These are phyloP conservation scores for Leccinum obscurum DNA, from an alignment of 768 basidiomycete species.

Conservation along the genomic window DNA sequence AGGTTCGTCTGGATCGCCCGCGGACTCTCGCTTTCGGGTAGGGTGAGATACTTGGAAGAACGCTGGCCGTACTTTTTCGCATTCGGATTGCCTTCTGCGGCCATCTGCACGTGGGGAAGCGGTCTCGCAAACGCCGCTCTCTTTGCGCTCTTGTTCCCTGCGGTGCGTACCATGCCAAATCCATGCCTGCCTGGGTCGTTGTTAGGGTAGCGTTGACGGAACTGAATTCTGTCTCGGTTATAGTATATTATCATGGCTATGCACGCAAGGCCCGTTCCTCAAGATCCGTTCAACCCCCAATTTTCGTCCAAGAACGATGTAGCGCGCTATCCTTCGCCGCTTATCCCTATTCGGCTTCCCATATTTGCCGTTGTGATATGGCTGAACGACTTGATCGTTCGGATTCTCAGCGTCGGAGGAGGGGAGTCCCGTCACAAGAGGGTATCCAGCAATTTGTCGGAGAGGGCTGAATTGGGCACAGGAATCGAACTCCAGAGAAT, in stretches of 20 bases:
- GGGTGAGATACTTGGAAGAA: slow-evolving; percentile 79
- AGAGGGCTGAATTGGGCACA: slow-evolving; percentile 63
- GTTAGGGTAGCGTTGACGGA: slow-evolving; percentile 1
- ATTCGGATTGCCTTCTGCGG: slow-evolving; percentile 78
- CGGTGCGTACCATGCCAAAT: slow-evolving; percentile 45
- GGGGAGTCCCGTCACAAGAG: slow-evolving; percentile 26
- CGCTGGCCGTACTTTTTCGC: slow-evolving; percentile 88
- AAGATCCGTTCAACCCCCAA: slow-evolving; percentile 71
- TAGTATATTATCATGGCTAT: slow-evolving; percentile 87
- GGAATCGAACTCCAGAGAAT: slow-evolving; percentile 30
- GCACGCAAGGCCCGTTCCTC: slow-evolving; percentile 70
- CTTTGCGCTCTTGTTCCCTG: slow-evolving; percentile 81
- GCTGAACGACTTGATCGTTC: slow-evolving; percentile 71
- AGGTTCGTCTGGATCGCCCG: slow-evolving; percentile 82
- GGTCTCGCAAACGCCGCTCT: slow-evolving; percentile 78
- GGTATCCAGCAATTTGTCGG: slow-evolving; percentile 49
- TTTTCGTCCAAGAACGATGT: slow-evolving; percentile 36
- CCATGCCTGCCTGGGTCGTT: not conserved
- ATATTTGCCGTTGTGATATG: slow-evolving; percentile 73
- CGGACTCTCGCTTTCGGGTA: slow-evolving; percentile 63
- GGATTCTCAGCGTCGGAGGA: slow-evolving; percentile 57
- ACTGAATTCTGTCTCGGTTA: slow-evolving; percentile 3
- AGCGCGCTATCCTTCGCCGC: slow-evolving; percentile 70
- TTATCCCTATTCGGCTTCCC: slow-evolving; percentile 77
- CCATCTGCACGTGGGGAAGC: slow-evolving; percentile 70